Evolutionary conservation across 75 land plant species (phyloP).

Genomic region (Pinus albicaulis): DNA sequence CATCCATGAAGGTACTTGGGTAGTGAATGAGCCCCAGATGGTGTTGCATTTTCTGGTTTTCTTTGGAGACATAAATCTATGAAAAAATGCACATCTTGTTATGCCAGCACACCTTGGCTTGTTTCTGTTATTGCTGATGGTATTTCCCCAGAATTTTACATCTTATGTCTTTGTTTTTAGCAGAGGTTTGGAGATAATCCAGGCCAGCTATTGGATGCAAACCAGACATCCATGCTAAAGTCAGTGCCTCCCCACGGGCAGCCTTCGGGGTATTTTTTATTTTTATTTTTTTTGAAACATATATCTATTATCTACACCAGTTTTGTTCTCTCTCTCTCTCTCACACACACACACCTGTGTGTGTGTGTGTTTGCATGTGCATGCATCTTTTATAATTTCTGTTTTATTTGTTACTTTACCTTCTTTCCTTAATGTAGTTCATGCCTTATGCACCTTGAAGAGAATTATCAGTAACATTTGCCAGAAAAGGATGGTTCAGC

Average conservation of each 20-base stretch:
- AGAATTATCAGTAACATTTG: neutral
- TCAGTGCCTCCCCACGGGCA: constrained; percentile 36
- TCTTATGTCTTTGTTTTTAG: constrained; percentile 13
- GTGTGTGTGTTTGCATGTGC: neutral
- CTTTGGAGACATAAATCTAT: neutral
- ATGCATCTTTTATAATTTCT: neutral
- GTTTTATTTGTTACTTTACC: neutral
- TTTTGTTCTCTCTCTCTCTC: neutral
- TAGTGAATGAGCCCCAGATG: neutral
- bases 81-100: neutral
- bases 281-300: neutral
- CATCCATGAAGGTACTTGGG: constrained; percentile 61
- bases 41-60: constrained; percentile 5
- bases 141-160: neutral
- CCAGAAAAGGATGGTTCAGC: neutral
- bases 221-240: constrained; percentile 47
- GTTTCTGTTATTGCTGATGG: neutral
- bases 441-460: neutral
- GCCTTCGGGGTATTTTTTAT: constrained; percentile 27
- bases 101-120: constrained; percentile 1
- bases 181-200: constrained; percentile 71
- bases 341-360: neutral
- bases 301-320: constrained; percentile 2
- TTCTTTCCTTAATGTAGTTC: neutral
- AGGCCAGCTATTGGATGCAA: constrained; percentile 53